These are phyloP conservation scores for Epichloe coenophiala DNA, from an alignment of 2,329 filamentous ascomycete species.

Conservation along the genomic window DNA sequence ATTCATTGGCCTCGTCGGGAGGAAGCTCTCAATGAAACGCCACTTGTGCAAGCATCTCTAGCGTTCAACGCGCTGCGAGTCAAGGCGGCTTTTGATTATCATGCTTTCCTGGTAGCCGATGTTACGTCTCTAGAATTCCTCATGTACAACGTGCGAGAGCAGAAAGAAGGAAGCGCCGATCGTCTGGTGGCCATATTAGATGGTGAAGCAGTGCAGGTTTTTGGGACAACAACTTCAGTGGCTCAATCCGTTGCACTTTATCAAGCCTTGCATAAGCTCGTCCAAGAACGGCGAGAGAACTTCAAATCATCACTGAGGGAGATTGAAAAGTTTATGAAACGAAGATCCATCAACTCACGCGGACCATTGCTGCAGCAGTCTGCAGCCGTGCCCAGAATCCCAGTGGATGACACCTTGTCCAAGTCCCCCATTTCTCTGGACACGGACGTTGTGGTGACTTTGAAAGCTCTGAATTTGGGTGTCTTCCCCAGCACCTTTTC, in stretches of 20 bases:
- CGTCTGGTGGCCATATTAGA: conserved; percentile 82
- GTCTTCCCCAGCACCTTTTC: conserved; percentile 86
- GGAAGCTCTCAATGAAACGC: conserved; percentile 59
- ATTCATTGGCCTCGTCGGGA: conserved; percentile 79
- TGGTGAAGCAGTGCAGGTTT: conserved; percentile 78
- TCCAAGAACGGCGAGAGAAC: conserved; percentile 76
- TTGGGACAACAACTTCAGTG: conserved; percentile 77
- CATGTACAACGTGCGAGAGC: conserved; percentile 89
- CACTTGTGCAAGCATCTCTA: conserved; percentile 79
- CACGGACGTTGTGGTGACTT: conserved; percentile 84
- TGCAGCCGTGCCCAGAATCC: conserved; percentile 22
- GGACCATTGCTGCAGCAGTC: conserved; percentile 15
- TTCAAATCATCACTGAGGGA: conserved; percentile 77
- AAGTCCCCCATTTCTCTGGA: conserved; percentile 74
- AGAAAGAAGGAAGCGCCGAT: conserved; percentile 50
- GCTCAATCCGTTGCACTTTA: conserved; percentile 75
- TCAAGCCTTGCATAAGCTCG: conserved; percentile 73
- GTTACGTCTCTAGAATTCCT: conserved; percentile 80
- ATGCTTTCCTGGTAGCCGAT: conserved; percentile 83
- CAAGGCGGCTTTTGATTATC: conserved; percentile 92
- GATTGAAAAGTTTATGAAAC: conserved; percentile 77
- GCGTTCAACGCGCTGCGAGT: conserved; percentile 69
- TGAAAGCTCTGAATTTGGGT: conserved; percentile 75
- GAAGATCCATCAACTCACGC: conserved; percentile 45
- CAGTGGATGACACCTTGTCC: conserved; percentile 30